Conservation (phyloP, 208 protist genomes). For the Borovskyia barvae region DNA sequence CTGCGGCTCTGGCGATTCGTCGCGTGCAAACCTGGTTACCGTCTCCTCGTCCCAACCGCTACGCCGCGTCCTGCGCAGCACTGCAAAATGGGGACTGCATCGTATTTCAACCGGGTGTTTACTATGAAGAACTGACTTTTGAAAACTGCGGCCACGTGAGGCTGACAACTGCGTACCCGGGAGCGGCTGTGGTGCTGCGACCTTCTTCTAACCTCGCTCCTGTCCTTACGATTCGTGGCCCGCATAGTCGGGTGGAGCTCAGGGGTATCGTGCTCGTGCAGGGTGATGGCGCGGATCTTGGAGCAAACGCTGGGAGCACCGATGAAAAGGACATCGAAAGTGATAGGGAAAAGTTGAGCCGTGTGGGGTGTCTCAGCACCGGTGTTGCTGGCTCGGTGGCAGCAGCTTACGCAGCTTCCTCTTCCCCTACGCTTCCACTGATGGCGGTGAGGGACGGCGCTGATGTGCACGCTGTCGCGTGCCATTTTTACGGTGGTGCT, state of each 20-base stretch:
- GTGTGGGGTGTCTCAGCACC: background rate
- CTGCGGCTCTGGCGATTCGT: background rate
- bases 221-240: constrained; percentile 41
- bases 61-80: background rate
- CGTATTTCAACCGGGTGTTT: constrained; percentile 55
- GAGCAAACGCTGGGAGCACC: too few relatives aligned
- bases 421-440: constrained; percentile 27
- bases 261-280: constrained; percentile 60
- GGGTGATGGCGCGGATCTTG: constrained; percentile 1
- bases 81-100: constrained; percentile 29
- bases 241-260: constrained; percentile 22
- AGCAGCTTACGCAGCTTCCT: background rate
- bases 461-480: constrained; percentile 36
- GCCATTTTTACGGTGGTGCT: constrained; percentile 62
- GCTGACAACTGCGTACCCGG: constrained; percentile 50
- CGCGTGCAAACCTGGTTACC: constrained; percentile 19
- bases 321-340: background rate
- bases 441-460: constrained; percentile 37
- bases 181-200: constrained; percentile 56
- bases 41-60: background rate
- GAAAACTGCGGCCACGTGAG: constrained; percentile 34
- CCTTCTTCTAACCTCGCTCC: constrained; percentile 39
- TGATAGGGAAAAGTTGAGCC: background rate
- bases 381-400: background rate
- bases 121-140: constrained; percentile 50